Evolutionary conservation across 164 flowering plant genomes (phyloP), one percentile per base, ranked within the genome.

Genomic region (Nymphaea thermarum): DNA sequence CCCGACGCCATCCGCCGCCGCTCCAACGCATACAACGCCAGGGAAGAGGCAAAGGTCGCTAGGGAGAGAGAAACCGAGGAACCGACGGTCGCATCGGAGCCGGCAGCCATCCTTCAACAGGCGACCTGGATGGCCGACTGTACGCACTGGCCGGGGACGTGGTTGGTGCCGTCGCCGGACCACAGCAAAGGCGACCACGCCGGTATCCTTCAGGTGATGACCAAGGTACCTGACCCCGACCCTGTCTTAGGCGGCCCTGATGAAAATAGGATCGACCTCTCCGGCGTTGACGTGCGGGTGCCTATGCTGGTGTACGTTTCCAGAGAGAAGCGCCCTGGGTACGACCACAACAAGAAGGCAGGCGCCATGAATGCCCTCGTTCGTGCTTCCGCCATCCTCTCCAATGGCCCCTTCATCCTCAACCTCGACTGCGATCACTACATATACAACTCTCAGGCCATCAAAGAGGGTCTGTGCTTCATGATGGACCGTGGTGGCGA

Each of bases 121-220:
- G 93, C 94, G 2, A 90, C 93, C 0, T 90, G 96, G 96, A 90
- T 90, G 96, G 93, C 96, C 5, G 91, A 90, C 69, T 91, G 88
- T 4, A 90, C 93, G 16, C 96, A 90, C 25, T 90, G 96, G 96
- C 91, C 96, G 0, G 96, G 96, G 5, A 81, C 93, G 10, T 90
- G 96, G 96, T 68, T 82, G 0, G 63, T 57, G n/a, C 72, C 88
- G 3, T 10, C 76, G 4, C 43, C 75, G 4, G 96, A 90, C 17
- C 96, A 90, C 66, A 68, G 80, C 10, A 90, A 83, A 72, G 90
- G 96, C 14, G 93, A 90, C 68, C 96, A 90, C 66, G 82, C 93
- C 0, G 93, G 96, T 25, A 87, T 90, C 60, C 83, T 89, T 4
- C 94, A 88, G 84, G 95, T 87, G 66, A 87, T 88, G 90, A 61